These are phyloP conservation scores for Acacia melanoxylon DNA, from an alignment of 306 rosid species.

Conservation along the genomic window DNA sequence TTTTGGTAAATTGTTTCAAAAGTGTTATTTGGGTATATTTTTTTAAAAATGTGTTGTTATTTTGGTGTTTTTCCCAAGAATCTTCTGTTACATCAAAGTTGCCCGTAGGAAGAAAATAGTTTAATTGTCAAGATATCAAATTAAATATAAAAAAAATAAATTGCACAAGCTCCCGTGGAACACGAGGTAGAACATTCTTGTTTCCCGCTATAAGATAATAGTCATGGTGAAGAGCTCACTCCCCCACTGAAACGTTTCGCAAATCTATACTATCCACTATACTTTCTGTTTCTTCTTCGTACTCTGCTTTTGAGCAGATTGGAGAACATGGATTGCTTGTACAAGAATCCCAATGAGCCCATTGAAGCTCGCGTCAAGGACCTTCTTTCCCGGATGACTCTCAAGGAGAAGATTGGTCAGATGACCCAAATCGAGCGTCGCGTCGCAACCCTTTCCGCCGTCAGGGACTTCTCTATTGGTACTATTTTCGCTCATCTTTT, in stretches of 20 bases:
- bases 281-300: neutral
- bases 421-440: conserved; percentile 82
- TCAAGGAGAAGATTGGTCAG: conserved; percentile 73
- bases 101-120: too few relatives aligned
- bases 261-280: neutral
- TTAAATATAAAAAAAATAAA: too few relatives aligned
- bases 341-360: conserved; percentile 53
- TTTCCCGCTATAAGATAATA: neutral
- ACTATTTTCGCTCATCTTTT: neutral
- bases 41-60: too few relatives aligned
- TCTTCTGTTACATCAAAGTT: too few relatives aligned
- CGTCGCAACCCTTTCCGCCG: conserved; percentile 51
- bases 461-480: conserved; percentile 62
- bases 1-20: too few relatives aligned
- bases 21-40: too few relatives aligned
- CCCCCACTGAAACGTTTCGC: neutral
- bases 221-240: too few relatives aligned
- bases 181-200: too few relatives aligned
- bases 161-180: too few relatives aligned
- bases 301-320: neutral
- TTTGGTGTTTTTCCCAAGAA: too few relatives aligned
- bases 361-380: conserved; percentile 76
- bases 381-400: conserved; percentile 82
- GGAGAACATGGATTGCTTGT: conserved; percentile 43
- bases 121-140: too few relatives aligned